Conservation (phyloP, 148 eudicot species). For the Fagopyrum esculentum region DNA sequence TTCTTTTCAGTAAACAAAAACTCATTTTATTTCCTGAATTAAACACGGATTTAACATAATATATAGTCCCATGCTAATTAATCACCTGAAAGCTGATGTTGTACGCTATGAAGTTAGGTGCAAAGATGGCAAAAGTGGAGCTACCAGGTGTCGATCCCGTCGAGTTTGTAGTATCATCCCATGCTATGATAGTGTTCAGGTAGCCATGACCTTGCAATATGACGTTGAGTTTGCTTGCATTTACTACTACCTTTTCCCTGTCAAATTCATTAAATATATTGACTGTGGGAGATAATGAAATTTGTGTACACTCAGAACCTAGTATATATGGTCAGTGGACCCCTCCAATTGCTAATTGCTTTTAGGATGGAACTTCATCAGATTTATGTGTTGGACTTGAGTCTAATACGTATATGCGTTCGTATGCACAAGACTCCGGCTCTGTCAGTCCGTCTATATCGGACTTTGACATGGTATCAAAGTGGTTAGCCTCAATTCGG, state of each 20-base stretch:
- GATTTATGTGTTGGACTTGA: no score
- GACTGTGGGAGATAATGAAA: no score
- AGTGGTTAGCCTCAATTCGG: no score
- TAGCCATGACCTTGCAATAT: conserved; percentile 80
- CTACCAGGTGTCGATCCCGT: conserved; percentile 64
- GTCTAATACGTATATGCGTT: no score
- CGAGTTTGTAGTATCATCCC: conserved; percentile 86
- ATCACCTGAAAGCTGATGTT: conserved; percentile 69
- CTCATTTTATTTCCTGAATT: not conserved
- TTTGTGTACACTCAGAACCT: no score
- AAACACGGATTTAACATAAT: not conserved
- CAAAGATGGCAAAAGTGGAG: conserved; percentile 46
- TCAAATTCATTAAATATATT: not conserved
- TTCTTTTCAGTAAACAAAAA: conserved; percentile 29
- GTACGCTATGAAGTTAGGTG: conserved; percentile 62
- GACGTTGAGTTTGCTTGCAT: conserved; percentile 53
- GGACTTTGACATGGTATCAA: no score
- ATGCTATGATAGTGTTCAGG: conserved; percentile 46
- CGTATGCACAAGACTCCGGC: no score
- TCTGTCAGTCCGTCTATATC: no score
- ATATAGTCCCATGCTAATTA: conserved; percentile 15
- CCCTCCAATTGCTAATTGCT: no score
- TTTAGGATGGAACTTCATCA: no score
- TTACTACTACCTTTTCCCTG: conserved; percentile 78
- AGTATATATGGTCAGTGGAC: no score